Percentiles rank a stretch among this genome's conserved stretches.
phyloP scores from a whole-genome alignment of 768 basidiomycete species.

The Mycena epipterygia region DNA sequence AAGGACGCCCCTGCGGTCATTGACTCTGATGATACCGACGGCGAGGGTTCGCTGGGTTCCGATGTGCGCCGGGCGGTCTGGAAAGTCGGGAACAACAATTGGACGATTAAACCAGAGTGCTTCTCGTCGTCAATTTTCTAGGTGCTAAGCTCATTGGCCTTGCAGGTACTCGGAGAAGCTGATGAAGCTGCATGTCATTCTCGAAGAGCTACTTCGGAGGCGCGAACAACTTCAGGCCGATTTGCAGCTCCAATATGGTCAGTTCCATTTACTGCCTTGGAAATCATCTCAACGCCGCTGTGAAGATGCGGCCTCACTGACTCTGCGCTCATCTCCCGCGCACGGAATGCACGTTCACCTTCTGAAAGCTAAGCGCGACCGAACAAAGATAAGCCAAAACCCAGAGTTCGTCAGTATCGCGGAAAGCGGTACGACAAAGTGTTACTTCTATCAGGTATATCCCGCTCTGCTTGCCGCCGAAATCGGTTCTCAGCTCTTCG shows the following conservation, averaged over 20 bases:
- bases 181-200: slow-evolving; percentile 58
- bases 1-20: slow-evolving; percentile 36
- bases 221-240: slow-evolving; percentile 67
- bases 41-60: slow-evolving; percentile 23
- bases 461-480: background rate
- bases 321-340: slow-evolving; percentile 75
- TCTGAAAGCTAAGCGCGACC: slow-evolving; percentile 73
- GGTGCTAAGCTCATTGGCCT: slow-evolving; percentile 1
- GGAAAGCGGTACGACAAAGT: slow-evolving; percentile 75
- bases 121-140: slow-evolving; percentile 30
- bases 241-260: slow-evolving; percentile 70
- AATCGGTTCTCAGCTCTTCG: background rate
- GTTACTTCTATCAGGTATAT: slow-evolving; percentile 74
- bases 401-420: slow-evolving; percentile 69
- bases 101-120: slow-evolving; percentile 79
- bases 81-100: slow-evolving; percentile 56
- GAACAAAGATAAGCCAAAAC: slow-evolving; percentile 59
- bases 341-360: slow-evolving; percentile 86
- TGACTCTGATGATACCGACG: slow-evolving; percentile 40
- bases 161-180: slow-evolving; percentile 75
- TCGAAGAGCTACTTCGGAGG: slow-evolving; percentile 59
- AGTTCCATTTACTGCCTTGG: slow-evolving; percentile 28
- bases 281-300: slow-evolving; percentile 1
- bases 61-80: slow-evolving; percentile 37
- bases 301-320: slow-evolving; percentile 78